Evolutionary conservation across 2,329 filamentous ascomycete genomes (phyloP).

Genomic region (Penicillium sclerotigenum): DNA sequence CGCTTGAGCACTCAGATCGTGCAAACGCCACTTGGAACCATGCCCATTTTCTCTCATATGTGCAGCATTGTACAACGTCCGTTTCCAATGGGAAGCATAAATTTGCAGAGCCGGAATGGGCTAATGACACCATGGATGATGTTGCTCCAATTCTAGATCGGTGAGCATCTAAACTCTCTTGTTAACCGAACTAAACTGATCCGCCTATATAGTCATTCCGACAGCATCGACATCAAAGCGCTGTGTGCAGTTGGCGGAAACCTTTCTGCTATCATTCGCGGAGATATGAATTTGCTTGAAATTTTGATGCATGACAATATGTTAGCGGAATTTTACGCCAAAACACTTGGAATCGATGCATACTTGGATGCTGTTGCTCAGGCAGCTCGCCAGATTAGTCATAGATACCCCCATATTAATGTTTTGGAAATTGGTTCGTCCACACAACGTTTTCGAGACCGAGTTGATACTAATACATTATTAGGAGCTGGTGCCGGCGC

Average conservation of each 20-base stretch:
- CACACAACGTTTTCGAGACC: too few relatives aligned
- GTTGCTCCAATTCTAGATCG: conserved; percentile 10
- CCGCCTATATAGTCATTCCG: not conserved
- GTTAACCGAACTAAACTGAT: not conserved
- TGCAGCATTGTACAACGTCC: conserved; percentile 6
- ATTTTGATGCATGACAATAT: conserved; percentile 36
- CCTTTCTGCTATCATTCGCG: conserved; percentile 35
- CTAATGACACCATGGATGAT: conserved; percentile 8
- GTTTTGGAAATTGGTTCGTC: conserved; percentile 41
- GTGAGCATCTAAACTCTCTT: not conserved
- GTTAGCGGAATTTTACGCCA: conserved; percentile 36
- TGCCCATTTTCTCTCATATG: conserved; percentile 15
- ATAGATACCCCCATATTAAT: conserved; percentile 44
- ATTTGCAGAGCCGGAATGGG: conserved; percentile 11
- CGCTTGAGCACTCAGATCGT: not conserved
- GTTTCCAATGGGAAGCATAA: conserved; percentile 13
- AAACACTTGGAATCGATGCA: conserved; percentile 21
- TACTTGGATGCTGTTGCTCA: conserved; percentile 25
- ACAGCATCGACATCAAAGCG: conserved; percentile 10
- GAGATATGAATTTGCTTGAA: conserved; percentile 38
- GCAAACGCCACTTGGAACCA: conserved; percentile 5
- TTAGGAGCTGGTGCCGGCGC: conserved; percentile 18
- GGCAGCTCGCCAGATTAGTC: conserved; percentile 35
- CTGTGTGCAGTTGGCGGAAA: conserved; percentile 30
- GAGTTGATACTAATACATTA: not conserved